Base-by-base conservation (phyloP, 2,329 filamentous ascomycete genomes). In the Elsinoe batatas region DNA sequence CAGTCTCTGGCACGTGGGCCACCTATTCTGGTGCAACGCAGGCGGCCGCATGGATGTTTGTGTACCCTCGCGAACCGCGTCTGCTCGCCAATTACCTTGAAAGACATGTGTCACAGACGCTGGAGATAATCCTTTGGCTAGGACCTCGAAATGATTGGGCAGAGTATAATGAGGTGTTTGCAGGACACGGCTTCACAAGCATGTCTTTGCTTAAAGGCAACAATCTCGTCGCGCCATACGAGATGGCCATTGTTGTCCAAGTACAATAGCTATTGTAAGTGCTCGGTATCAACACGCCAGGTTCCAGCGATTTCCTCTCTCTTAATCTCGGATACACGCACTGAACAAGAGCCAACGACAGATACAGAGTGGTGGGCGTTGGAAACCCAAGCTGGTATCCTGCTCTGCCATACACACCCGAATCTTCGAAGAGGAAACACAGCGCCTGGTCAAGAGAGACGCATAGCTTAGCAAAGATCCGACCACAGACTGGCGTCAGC, bases 11-110 rank as follows among this genome's bases (percentile, higher is more conserved):
- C 1, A 73, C 74, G 0, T 72, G 73, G 62, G 72, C 70, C 32
- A 60, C 78, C 7, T 70, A 71, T 53, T 56, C 69, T 1, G 65
- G 72, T 10, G 75, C 75, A 2, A 58, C 64, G 4, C 59, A 71
- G n/a, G 74, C 75, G 7, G 57, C 61, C 1, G 68, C 67, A n/a
- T 74, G 77, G 72, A 64, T 80, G 58, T 79, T 80, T 64, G 73
- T 79, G 22, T 80, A 80, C 60, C 78, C 78, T 1, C 71, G 76
- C 12, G 67, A 74, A n/a, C 69, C 74, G 3, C 69, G 64, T 3
- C 63, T 80, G 10, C 59, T 80, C 11, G 59, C 58, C 2, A 68
- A 67, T 56, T 80, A 80, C 58, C 42, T 79, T 26, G 61, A 70
- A 3, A 53, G 58, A n/a, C 65, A 65, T 60, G 64, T 65, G 0